Percentiles rank a stretch among this genome's conserved stretches.
Conservation (phyloP, 371 early-diverging fungal genomes). For the Mortierella sp. region DNA sequence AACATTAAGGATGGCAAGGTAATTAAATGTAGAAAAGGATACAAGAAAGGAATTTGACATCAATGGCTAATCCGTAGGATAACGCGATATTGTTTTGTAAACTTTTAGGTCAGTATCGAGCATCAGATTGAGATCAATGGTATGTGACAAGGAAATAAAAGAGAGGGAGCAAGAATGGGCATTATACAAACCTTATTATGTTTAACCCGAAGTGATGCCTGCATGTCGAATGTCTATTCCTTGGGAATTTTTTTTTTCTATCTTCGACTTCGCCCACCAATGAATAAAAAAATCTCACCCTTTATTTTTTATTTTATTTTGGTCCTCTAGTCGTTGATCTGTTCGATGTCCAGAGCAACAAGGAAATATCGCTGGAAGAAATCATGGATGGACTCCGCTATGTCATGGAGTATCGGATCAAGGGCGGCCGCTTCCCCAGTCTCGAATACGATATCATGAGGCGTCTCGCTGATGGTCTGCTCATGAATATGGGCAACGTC, state of each 20-base stretch:
- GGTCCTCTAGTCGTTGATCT: constrained; percentile 67
- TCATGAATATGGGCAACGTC: constrained; percentile 79
- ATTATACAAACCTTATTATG: too few relatives aligned
- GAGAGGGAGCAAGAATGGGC: too few relatives aligned
- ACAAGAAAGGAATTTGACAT: not conserved
- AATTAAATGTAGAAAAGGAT: not conserved
- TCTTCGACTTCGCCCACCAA: too few relatives aligned
- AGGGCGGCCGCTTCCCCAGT: constrained; percentile 83
- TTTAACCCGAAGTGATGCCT: too few relatives aligned
- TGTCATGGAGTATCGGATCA: constrained; percentile 93
- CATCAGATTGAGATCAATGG: constrained; percentile 56
- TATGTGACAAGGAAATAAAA: constrained; percentile 10
- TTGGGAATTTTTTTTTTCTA: not conserved
- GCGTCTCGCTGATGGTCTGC: constrained; percentile 84
- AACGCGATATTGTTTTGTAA: not conserved
- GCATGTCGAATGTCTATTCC: too few relatives aligned
- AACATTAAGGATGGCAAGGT: constrained; percentile 55
- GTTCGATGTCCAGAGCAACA: constrained; percentile 74
- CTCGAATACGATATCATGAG: constrained; percentile 87
- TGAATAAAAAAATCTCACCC: too few relatives aligned
- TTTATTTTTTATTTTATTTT: not conserved
- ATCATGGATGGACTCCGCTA: constrained; percentile 91
- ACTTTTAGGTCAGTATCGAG: constrained; percentile 48
- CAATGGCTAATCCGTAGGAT: too few relatives aligned
- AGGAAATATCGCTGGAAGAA: constrained; percentile 84